Evolutionary conservation across 179 eudicot species (phyloP), one percentile per base, ranked within the genome.

Genomic region (Dionaea muscipula): DNA sequence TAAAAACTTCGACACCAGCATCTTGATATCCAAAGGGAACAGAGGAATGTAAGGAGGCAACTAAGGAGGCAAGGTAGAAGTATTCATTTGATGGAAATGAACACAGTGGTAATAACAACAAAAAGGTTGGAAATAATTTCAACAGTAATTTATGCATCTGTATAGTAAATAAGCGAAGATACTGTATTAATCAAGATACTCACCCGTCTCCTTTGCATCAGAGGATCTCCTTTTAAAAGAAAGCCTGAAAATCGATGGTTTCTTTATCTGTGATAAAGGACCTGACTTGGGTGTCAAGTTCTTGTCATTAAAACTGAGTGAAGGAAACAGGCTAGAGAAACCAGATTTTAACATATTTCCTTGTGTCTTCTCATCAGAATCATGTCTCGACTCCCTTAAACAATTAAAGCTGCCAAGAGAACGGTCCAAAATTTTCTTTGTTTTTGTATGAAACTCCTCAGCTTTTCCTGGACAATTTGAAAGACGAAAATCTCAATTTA

Each of bases 141-240:
- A 14, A 16, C 44, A 39, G 3, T 16, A 39, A n/a, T n/a, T n/a
- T n/a, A n/a, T n/a, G n/a, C n/a, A n/a, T n/a, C n/a, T n/a, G n/a
- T n/a, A n/a, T n/a, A n/a, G n/a, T n/a, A n/a, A 39, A 12, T 8
- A 4, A 43, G 22, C 18, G 3, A n/a, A 60, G 28, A n/a, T 21
- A 23, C 46, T 26, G 47, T 26, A 25, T 51, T n/a, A 71, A 77
- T 68, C 65, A 78, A 75, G 53, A 57, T 45, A 45, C 71, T 70
- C 76, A 71, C 63, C 55, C 28, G 73, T 62, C 53, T 83, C 82
- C 51, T 75, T 80, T 49, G 73, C 78, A 59, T 83, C 82, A 37
- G 75, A 66, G 57, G 84, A 78, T 70, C 63, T 66, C 61, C 85
- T 76, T 74, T 69, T 83, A 28, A 83, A 65, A 8, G 95, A 81